phyloP scores from a whole-genome alignment of 2,329 filamentous ascomycete species.

The Penicillium rolfsii region DNA sequence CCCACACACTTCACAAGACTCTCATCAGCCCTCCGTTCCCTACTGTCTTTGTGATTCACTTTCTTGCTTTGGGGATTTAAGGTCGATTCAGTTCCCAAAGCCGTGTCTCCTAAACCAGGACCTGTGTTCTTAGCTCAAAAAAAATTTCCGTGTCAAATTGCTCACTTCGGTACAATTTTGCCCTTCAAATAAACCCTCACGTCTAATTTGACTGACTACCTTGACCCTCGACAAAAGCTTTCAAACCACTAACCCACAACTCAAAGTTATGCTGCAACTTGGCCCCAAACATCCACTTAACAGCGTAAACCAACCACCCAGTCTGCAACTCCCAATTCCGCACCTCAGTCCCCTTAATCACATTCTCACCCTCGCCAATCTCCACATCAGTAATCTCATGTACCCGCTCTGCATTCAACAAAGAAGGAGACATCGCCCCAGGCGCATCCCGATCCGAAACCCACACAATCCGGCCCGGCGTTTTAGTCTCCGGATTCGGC shows the following conservation, averaged over 20 bases:
- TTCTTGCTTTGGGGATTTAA: too few relatives aligned
- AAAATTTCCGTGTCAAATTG: not conserved
- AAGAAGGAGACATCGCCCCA: conserved; percentile 36
- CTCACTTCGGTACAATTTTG: not conserved
- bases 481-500: conserved; percentile 26
- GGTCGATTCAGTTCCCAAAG: not conserved
- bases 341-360: conserved; percentile 33
- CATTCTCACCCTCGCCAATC: conserved; percentile 3
- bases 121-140: not conserved
- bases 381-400: conserved; percentile 51
- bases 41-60: too few relatives aligned
- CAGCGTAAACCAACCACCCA: conserved; percentile 46
- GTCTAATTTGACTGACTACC: not conserved
- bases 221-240: conserved; percentile 42
- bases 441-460: conserved; percentile 31
- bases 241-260: conserved; percentile 48
- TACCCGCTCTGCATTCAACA: conserved; percentile 51
- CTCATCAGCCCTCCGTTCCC: too few relatives aligned
- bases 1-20: too few relatives aligned
- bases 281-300: conserved; percentile 48
- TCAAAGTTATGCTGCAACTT: conserved; percentile 44
- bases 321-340: conserved; percentile 52
- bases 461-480: conserved; percentile 36
- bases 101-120: not conserved
- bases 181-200: not conserved